Evolutionary conservation across 2,329 filamentous ascomycete genomes (phyloP).

Genomic region (Macrophomina phaseolina): DNA sequence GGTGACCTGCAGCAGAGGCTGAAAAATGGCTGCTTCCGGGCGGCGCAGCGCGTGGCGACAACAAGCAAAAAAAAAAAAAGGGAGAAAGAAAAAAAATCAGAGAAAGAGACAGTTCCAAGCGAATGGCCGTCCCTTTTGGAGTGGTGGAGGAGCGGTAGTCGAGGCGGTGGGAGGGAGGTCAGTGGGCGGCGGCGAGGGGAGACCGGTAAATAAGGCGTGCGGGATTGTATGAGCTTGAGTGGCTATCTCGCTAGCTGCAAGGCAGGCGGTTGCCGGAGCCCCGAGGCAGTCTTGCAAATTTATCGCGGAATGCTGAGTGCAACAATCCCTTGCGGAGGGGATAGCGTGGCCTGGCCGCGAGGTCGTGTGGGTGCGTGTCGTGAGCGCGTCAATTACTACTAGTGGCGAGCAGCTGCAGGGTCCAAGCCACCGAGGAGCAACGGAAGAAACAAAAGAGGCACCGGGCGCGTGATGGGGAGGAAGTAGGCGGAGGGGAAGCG

Average conservation of each 20-base stretch:
- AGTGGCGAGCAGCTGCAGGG: constrained; percentile 9
- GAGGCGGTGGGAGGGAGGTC: constrained; percentile 35
- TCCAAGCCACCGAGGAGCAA: background rate
- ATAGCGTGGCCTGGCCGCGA: background rate
- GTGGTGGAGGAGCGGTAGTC: constrained; percentile 42
- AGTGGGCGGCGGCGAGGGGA: background rate
- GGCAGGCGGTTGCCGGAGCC: background rate
- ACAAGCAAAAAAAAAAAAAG: background rate
- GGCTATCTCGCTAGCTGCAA: constrained; percentile 1
- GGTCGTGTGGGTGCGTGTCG: constrained; percentile 5
- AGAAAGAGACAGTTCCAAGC: constrained; percentile 1
- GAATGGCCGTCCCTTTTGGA: constrained; percentile 35
- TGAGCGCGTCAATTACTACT: constrained; percentile 12
- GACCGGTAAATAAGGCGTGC: constrained; percentile 23
- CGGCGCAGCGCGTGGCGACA: background rate
- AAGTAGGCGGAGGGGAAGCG: background rate
- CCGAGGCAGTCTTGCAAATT: constrained; percentile 11
- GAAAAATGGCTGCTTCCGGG: background rate
- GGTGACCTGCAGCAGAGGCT: constrained; percentile 7
- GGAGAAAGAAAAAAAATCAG: too few relatives aligned
- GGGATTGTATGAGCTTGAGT: constrained; percentile 11
- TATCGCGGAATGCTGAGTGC: constrained; percentile 1
- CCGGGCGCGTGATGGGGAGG: constrained; percentile 1
- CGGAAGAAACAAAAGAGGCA: background rate
- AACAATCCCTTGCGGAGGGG: too few relatives aligned